Conservation (phyloP, 1,139 yeast species). For the Yamadazyma dushanensis region DNA sequence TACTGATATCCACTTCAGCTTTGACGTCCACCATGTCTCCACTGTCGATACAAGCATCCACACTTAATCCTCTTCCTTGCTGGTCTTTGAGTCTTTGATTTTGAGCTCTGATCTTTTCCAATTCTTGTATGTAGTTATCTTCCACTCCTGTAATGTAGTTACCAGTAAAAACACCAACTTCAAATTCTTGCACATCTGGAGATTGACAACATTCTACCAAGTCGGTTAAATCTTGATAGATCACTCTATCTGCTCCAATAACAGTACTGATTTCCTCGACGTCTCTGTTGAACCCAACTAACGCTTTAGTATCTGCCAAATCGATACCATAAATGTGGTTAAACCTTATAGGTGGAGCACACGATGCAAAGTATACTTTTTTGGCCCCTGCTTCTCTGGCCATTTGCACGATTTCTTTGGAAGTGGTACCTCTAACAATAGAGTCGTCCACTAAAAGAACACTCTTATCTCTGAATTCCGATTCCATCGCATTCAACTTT, state of each 20-base stretch:
- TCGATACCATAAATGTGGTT: slow-evolving; percentile 98
- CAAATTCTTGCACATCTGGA: slow-evolving; percentile 60
- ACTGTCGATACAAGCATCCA: slow-evolving; percentile 48
- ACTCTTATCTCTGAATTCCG: slow-evolving; percentile 81
- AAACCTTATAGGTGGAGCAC: slow-evolving; percentile 95
- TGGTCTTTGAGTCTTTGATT: slow-evolving; percentile 62
- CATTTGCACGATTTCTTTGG: slow-evolving; percentile 94
- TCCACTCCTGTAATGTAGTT: slow-evolving; percentile 90
- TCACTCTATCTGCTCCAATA: slow-evolving; percentile 91
- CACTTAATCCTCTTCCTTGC: slow-evolving; percentile 38
- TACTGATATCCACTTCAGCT: slow-evolving; percentile 88
- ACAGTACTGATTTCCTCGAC: slow-evolving; percentile 72
- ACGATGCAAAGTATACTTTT: slow-evolving; percentile 90
- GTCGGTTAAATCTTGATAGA: slow-evolving; percentile 84
- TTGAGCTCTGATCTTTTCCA: slow-evolving; percentile 80
- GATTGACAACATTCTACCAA: slow-evolving; percentile 73
- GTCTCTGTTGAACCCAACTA: slow-evolving; percentile 80
- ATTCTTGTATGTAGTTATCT: slow-evolving; percentile 74
- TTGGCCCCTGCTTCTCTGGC: slow-evolving; percentile 97
- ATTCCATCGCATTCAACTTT: slow-evolving; percentile 93
- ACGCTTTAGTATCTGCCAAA: slow-evolving; percentile 90
- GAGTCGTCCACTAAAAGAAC: slow-evolving; percentile 97
- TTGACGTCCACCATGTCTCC: slow-evolving; percentile 63
- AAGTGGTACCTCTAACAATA: slow-evolving; percentile 96
- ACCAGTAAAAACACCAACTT: slow-evolving; percentile 98